Evolutionary conservation across 768 basidiomycete genomes (phyloP).

Genomic region (Trametes villosa): DNA sequence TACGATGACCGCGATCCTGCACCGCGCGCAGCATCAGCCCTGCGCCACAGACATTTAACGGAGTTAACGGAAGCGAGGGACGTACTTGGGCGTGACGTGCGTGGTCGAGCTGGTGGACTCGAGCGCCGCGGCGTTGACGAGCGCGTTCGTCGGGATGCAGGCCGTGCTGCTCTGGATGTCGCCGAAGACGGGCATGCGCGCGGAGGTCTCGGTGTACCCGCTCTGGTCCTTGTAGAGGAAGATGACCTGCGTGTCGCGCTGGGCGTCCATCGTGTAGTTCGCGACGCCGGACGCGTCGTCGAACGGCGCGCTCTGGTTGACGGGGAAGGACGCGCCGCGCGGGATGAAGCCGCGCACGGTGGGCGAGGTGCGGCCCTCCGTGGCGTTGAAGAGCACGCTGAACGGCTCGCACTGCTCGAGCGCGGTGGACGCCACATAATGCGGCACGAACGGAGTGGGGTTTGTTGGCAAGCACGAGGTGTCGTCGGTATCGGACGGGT

Average conservation of each 20-base stretch:
- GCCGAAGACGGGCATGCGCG: constrained; percentile 46
- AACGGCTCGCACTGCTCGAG: constrained; percentile 56
- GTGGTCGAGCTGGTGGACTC: neutral
- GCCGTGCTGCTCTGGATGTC: constrained; percentile 27
- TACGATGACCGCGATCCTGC: constrained; percentile 51
- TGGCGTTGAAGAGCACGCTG: constrained; percentile 46
- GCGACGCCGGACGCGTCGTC: constrained; percentile 41
- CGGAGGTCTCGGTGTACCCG: constrained; percentile 45
- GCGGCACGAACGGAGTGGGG: constrained; percentile 15
- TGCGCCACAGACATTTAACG: neutral
- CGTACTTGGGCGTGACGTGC: constrained; percentile 9
- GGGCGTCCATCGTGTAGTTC: constrained; percentile 47
- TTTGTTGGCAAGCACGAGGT: constrained; percentile 44
- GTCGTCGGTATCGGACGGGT: constrained; percentile 41
- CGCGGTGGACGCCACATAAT: constrained; percentile 40
- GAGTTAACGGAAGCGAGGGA: neutral
- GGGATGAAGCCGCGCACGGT: constrained; percentile 43
- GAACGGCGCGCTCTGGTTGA: constrained; percentile 25
- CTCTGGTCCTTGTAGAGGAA: constrained; percentile 49
- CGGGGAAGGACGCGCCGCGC: constrained; percentile 28
- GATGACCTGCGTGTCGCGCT: constrained; percentile 43
- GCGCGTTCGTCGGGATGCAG: constrained; percentile 31
- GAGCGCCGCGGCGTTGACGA: constrained; percentile 7
- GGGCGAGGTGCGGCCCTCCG: constrained; percentile 41
- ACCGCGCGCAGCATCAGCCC: neutral